These are phyloP conservation scores for Aspergillus eucalypticola DNA, from an alignment of 2,329 filamentous ascomycete species.

Conservation along the genomic window DNA sequence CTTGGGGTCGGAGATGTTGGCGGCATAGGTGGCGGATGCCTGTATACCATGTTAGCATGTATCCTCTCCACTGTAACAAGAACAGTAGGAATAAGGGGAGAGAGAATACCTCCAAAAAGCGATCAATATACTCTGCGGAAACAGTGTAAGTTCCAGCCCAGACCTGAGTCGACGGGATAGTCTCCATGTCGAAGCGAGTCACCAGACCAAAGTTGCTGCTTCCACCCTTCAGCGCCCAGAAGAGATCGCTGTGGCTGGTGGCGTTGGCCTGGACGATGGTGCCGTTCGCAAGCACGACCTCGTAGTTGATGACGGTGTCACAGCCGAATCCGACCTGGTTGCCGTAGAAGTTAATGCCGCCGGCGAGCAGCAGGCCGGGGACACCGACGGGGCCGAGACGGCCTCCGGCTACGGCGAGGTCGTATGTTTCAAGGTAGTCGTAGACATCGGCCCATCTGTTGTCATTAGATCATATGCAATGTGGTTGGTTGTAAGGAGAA, in stretches of 20 bases:
- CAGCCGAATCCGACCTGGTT: slow-evolving; percentile 32
- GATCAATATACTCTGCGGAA: slow-evolving; percentile 25
- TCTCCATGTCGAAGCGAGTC: slow-evolving; percentile 43
- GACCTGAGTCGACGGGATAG: slow-evolving; percentile 30
- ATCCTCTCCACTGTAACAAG: too few species aligned
- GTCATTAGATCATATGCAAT: neutral
- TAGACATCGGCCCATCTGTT: slow-evolving; percentile 40
- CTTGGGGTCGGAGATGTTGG: slow-evolving; percentile 33
- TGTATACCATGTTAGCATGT: slow-evolving; percentile 12
- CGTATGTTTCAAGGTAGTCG: slow-evolving; percentile 21
- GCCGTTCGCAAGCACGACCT: slow-evolving; percentile 43
- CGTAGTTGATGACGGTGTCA: slow-evolving; percentile 33
- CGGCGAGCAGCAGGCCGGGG: slow-evolving; percentile 31
- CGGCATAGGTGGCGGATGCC: slow-evolving; percentile 30
- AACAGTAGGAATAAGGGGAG: neutral
- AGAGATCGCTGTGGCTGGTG: slow-evolving; percentile 36
- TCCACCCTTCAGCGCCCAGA: slow-evolving; percentile 46
- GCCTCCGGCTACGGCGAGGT: slow-evolving; percentile 27
- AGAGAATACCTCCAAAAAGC: slow-evolving; percentile 25
- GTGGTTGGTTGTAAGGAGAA: neutral
- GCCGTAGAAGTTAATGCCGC: slow-evolving; percentile 32
- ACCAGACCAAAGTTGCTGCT: slow-evolving; percentile 47
- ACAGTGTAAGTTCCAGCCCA: slow-evolving; percentile 37
- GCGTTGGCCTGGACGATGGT: slow-evolving; percentile 39
- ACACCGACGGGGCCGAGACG: slow-evolving; percentile 34